Evolutionary conservation across 805 yeast genomes (phyloP), one percentile per base, ranked within the genome.

Genomic region (Saccharomycopsis sp.): DNA sequence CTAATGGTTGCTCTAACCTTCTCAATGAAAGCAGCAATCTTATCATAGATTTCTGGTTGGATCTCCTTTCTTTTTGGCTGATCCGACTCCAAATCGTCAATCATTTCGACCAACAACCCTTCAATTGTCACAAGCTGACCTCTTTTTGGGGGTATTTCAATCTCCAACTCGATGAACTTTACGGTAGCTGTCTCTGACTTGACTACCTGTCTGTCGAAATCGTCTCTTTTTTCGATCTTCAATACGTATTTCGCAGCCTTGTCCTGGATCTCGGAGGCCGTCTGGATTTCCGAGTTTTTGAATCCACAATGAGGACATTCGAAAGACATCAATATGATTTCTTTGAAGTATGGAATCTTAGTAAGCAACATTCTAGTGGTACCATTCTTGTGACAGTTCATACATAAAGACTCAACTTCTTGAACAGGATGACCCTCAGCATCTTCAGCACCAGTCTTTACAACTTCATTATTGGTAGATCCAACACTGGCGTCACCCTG

Each of bases 251-350:
- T 81, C 22, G 86, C 72, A 38, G 99, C 99, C 72, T 88, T 89
- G 66, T 87, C 93, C 66, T 93, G 96, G 63, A 94, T 90, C 58
- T 82, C 82, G 3, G 94, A 85, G 3, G 99, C 99, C n/a, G 97
- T 87, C 76, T 94, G 99, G 65, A 94, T 82, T 73, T 94, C 99
- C 47, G 89, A 82, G 77, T 90, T 93, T 70, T 86, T 88, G 69
- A 89, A 83, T 0, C 89, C 89, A 76, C 99, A 94, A 72, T 92
- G 97, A 25, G 94, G 93, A 73, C 99, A 94, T 64, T 85, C 89
- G 72, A 94, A 94, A 1, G 97, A 91, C 96, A 94, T 93, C 58
- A 94, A 71, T 55, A 94, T 87, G 56, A 94, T 83, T 71, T 94
- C 97, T 63, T 92, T 78, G 75, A 94, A 94, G 67, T 77, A 90